Evolutionary conservation across 495 filamentous ascomycete genomes (phyloP).

Genomic region (Penicillium atrosanguineum): DNA sequence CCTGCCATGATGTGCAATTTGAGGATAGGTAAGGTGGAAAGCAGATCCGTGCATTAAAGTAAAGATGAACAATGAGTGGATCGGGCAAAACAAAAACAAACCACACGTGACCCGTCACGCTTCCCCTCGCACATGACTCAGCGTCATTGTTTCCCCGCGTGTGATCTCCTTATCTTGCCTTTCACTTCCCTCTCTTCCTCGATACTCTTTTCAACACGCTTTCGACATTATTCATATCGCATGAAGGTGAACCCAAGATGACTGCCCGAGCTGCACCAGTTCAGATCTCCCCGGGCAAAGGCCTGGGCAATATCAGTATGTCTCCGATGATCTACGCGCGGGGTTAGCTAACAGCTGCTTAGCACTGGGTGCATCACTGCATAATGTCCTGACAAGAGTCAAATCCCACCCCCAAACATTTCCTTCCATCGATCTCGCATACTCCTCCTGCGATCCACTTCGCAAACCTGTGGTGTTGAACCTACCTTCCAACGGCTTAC

Average conservation of each 20-base stretch:
- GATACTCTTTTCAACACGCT: neutral
- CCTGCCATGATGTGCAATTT: constrained; percentile 46
- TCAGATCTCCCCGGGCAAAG: constrained; percentile 72
- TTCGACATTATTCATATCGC: constrained; percentile 28
- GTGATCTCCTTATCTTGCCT: constrained; percentile 4
- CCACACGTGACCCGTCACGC: constrained; percentile 30
- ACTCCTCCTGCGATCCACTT: constrained; percentile 68
- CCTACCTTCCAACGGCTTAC: constrained; percentile 80
- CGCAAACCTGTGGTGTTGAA: constrained; percentile 66
- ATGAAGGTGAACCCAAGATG: constrained; percentile 22
- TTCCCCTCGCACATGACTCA: constrained; percentile 35
- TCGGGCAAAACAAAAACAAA: constrained; percentile 48
- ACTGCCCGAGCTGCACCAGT: constrained; percentile 46
- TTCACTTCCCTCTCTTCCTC: neutral
- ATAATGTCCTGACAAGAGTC: constrained; percentile 79
- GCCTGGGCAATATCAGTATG: constrained; percentile 75
- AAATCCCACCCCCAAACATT: constrained; percentile 81
- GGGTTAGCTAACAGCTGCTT: constrained; percentile 21
- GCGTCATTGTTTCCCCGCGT: constrained; percentile 22
- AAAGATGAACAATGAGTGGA: constrained; percentile 17
- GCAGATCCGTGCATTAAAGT: constrained; percentile 2
- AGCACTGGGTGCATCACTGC: constrained; percentile 87
- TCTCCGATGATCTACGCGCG: constrained; percentile 9
- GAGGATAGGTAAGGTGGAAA: neutral
- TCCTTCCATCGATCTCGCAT: constrained; percentile 77